phyloP scores from a whole-genome alignment of 768 basidiomycete species.

The Leccinum fibrillosum region DNA sequence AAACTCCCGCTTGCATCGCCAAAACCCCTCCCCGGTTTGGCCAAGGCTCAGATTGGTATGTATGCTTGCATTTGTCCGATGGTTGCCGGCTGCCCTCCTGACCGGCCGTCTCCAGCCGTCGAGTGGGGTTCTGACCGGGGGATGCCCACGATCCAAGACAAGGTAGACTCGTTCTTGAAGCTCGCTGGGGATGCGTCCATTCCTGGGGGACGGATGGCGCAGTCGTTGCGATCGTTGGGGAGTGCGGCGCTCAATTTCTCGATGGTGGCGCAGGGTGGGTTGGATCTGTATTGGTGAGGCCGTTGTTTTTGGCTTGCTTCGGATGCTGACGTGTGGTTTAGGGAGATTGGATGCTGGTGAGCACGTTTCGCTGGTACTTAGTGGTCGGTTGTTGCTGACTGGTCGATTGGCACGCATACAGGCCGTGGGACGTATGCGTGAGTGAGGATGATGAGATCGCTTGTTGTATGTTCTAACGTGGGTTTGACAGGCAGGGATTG shows the following conservation, averaged over 20 bases:
- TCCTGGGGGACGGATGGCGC: constrained; percentile 75
- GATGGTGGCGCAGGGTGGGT: constrained; percentile 82
- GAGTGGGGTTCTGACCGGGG: constrained; percentile 89
- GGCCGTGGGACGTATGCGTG: constrained; percentile 86
- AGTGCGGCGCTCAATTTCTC: constrained; percentile 82
- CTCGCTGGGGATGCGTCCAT: constrained; percentile 73
- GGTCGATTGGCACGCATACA: constrained; percentile 13
- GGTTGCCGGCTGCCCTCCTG: neutral
- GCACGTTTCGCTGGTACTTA: constrained; percentile 13
- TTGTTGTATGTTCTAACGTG: neutral
- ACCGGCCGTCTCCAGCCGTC: constrained; percentile 45
- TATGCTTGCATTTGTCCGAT: neutral
- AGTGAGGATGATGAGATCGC: constrained; percentile 17
- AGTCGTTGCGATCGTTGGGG: constrained; percentile 79
- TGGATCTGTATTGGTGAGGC: constrained; percentile 83
- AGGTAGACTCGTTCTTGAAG: constrained; percentile 64
- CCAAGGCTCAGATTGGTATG: constrained; percentile 67
- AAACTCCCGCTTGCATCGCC: constrained; percentile 66
- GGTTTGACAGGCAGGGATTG: constrained; percentile 66
- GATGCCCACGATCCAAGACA: constrained; percentile 48
- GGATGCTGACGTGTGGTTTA: constrained; percentile 22
- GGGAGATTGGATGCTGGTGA: constrained; percentile 79
- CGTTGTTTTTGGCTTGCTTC: neutral
- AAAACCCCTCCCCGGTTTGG: constrained; percentile 63
- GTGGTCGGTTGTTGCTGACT: neutral